Evolutionary conservation across 1,139 yeast species (phyloP).

Genomic region (Suhomyces guaymorum): DNA sequence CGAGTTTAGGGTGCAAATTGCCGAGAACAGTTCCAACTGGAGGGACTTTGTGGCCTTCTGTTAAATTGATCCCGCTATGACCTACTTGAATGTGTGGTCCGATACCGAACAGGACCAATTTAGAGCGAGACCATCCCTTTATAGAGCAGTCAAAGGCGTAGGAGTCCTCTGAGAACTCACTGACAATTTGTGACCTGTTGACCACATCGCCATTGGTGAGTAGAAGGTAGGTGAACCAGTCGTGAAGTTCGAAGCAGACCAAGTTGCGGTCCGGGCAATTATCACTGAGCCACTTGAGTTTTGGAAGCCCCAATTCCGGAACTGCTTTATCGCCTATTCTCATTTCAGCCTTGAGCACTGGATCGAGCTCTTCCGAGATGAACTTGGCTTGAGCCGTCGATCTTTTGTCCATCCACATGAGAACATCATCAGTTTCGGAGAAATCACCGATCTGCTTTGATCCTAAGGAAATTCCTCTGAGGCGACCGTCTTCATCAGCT

Average conservation of each 20-base stretch:
- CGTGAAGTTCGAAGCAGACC: conserved; percentile 54
- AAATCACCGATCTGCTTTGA: conserved; percentile 1
- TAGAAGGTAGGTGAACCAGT: conserved; percentile 46
- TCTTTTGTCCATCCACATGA: conserved; percentile 64
- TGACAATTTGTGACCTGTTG: conserved; percentile 8
- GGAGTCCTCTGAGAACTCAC: conserved; percentile 10
- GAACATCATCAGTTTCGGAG: conserved; percentile 36
- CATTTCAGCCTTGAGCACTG: neutral
- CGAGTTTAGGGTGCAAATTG: conserved; percentile 4
- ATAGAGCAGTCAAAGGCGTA: conserved; percentile 55
- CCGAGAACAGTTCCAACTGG: conserved; percentile 28
- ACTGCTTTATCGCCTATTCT: conserved; percentile 48
- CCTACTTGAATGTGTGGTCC: conserved; percentile 14
- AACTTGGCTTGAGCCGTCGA: conserved; percentile 32
- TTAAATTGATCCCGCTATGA: conserved; percentile 6
- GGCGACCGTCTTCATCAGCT: conserved; percentile 16
- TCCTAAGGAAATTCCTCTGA: conserved; percentile 2
- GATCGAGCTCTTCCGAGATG: conserved; percentile 27
- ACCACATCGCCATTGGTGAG: conserved; percentile 29
- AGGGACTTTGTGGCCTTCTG: conserved; percentile 4
- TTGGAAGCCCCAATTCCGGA: conserved; percentile 61
- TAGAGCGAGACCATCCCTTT: conserved; percentile 49
- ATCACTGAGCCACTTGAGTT: conserved; percentile 41
- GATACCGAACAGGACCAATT: conserved; percentile 20
- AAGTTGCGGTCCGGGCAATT: conserved; percentile 20